Evolutionary conservation across 2,329 filamentous ascomycete species (phyloP).

Genomic region (Metarhizium sp.): DNA sequence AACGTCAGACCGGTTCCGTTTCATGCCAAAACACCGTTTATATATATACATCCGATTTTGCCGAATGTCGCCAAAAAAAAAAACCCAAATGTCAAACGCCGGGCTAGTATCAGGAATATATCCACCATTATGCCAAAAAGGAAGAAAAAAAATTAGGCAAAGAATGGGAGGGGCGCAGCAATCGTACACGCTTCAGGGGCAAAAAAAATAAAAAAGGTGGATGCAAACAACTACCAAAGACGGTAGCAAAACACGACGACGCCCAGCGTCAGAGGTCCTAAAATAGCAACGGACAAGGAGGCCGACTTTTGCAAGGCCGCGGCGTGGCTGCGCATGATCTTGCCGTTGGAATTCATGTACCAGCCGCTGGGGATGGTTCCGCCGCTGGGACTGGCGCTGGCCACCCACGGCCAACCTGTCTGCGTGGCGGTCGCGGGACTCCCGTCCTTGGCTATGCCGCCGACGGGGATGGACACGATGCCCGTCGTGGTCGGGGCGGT

Average conservation of each 20-base stretch:
- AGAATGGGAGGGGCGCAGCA: no score
- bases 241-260: conserved; percentile 12
- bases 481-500: conserved; percentile 53
- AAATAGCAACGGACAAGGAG: conserved; percentile 9
- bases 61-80: background rate
- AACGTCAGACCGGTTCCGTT: background rate
- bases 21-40: background rate
- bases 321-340: conserved; percentile 61
- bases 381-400: conserved; percentile 40
- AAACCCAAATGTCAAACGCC: background rate
- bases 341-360: conserved; percentile 69
- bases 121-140: background rate
- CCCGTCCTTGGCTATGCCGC: conserved; percentile 53
- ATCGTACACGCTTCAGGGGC: no score
- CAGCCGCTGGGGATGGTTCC: conserved; percentile 65
- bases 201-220: background rate
- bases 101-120: background rate
- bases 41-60: background rate
- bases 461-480: conserved; percentile 59
- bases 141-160: background rate
- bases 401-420: conserved; percentile 61
- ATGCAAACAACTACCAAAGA: background rate
- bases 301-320: conserved; percentile 18
- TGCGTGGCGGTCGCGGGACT: conserved; percentile 42
- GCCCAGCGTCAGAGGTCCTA: conserved; percentile 18